Evolutionary conservation across 441 rosid genomes (phyloP).

Genomic region (Erodium moschatum): DNA sequence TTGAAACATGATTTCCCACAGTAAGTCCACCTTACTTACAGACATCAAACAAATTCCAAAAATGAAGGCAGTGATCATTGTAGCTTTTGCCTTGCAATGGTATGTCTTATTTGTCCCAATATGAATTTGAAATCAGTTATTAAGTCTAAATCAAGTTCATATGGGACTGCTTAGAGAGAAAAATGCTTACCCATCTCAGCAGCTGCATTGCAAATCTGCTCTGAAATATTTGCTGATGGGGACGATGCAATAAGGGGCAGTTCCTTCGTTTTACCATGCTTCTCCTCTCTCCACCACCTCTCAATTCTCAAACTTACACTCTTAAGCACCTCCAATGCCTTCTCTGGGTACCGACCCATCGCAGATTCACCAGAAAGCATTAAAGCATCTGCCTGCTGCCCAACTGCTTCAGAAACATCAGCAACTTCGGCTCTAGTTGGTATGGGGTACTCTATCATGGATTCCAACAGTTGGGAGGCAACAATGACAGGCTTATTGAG

Average conservation of each 20-base stretch:
- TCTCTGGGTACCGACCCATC: constrained; percentile 94
- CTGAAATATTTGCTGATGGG: constrained; percentile 63
- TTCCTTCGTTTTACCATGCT: constrained; percentile 60
- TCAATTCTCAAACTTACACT: constrained; percentile 87
- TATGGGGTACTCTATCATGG: constrained; percentile 97
- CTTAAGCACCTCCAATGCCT: constrained; percentile 79
- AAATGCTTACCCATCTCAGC: constrained; percentile 79
- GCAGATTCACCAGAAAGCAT: constrained; percentile 99
- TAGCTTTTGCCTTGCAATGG: neutral
- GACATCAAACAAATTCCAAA: neutral
- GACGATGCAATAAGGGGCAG: constrained; percentile 61
- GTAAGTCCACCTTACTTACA: neutral
- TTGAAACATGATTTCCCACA: neutral
- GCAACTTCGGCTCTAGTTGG: constrained; percentile 99
- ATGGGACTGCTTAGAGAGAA: constrained; percentile 6
- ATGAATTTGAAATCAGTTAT: neutral
- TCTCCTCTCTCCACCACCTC: constrained; percentile 97
- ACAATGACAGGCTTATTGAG: constrained; percentile 91
- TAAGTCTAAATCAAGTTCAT: constrained; percentile 2
- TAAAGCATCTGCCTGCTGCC: constrained; percentile 89
- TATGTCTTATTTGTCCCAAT: neutral
- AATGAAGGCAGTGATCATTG: neutral
- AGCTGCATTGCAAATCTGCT: constrained; percentile 91
- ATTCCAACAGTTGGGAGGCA: constrained; percentile 88
- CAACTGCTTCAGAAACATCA: constrained; percentile 95